phyloP scores from a whole-genome alignment of 768 basidiomycete species.

The Suillus luteus region DNA sequence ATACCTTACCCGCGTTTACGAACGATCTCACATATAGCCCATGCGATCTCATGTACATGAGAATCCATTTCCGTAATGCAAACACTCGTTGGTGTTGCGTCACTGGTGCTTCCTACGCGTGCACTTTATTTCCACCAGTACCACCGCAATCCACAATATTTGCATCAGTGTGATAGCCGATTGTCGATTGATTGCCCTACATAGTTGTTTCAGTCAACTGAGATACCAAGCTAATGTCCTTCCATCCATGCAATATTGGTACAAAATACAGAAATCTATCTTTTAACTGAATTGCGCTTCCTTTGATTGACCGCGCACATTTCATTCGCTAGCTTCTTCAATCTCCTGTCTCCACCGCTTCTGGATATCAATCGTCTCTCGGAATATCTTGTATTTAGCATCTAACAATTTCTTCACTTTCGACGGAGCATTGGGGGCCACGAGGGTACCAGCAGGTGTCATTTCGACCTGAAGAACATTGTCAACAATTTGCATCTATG shows the following conservation, averaged over 20 bases:
- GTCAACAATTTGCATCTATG: not conserved
- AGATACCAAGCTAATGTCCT: not conserved
- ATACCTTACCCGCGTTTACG: too few relatives aligned
- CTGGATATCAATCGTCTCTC: slow-evolving; percentile 90
- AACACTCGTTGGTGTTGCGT: too few relatives aligned
- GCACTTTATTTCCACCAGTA: too few relatives aligned
- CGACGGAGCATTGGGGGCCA: slow-evolving; percentile 60
- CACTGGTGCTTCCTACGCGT: too few relatives aligned
- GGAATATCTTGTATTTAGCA: slow-evolving; percentile 94
- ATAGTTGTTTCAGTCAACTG: not conserved
- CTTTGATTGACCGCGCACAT: not conserved
- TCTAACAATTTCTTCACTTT: slow-evolving; percentile 78
- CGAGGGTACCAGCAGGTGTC: slow-evolving; percentile 79
- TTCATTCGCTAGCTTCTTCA: slow-evolving; percentile 50
- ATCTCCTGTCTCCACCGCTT: slow-evolving; percentile 83
- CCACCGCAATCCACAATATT: too few relatives aligned
- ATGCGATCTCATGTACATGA: too few relatives aligned
- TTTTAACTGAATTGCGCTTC: not conserved
- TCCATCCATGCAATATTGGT: not conserved
- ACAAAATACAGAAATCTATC: slow-evolving; percentile 8
- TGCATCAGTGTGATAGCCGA: not conserved
- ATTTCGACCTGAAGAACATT: slow-evolving; percentile 70
- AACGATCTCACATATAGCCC: too few relatives aligned
- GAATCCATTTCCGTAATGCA: too few relatives aligned
- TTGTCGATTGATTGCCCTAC: not conserved